Evolutionary conservation across 2,329 filamentous ascomycete species (phyloP).

Genomic region (Pestalotiopsis sp.): DNA sequence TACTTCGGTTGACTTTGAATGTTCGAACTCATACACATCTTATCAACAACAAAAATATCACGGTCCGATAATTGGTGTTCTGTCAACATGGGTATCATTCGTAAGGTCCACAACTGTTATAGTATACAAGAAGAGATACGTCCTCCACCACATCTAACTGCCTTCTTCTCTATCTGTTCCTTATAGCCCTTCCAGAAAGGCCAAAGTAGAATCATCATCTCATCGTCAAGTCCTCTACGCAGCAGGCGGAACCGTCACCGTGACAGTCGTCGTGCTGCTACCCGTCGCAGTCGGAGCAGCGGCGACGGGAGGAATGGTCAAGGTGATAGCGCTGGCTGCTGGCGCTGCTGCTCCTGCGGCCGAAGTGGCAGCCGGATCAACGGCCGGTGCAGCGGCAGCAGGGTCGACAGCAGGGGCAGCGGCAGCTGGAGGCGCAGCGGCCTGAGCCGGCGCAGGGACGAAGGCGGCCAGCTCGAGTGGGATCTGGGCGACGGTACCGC

Average conservation of each 20-base stretch:
- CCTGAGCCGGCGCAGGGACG: conserved; percentile 23
- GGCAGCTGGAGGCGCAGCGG: conserved; percentile 11
- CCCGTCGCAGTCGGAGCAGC: background rate
- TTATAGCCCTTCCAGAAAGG: background rate
- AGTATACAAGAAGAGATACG: background rate
- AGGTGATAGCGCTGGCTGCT: background rate
- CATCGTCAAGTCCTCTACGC: background rate
- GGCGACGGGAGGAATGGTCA: background rate
- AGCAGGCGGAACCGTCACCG: background rate
- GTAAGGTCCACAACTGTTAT: background rate
- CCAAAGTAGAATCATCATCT: background rate
- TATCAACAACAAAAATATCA: no score
- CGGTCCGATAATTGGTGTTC: no score
- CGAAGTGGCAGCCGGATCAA: background rate
- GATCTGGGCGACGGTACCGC: conserved; percentile 31
- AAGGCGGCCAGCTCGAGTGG: conserved; percentile 32
- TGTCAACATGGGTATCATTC: background rate
- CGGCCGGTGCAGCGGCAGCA: conserved; percentile 11
- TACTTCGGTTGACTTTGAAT: no score
- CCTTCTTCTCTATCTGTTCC: background rate
- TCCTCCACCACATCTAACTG: background rate
- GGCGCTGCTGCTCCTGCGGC: background rate
- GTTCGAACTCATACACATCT: no score
- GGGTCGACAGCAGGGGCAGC: conserved; percentile 16
- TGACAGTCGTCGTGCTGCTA: background rate